phyloP scores from a whole-genome alignment of 1,284 basidiomycete genomes.

The Leccinum brunneo-olivaceum region DNA sequence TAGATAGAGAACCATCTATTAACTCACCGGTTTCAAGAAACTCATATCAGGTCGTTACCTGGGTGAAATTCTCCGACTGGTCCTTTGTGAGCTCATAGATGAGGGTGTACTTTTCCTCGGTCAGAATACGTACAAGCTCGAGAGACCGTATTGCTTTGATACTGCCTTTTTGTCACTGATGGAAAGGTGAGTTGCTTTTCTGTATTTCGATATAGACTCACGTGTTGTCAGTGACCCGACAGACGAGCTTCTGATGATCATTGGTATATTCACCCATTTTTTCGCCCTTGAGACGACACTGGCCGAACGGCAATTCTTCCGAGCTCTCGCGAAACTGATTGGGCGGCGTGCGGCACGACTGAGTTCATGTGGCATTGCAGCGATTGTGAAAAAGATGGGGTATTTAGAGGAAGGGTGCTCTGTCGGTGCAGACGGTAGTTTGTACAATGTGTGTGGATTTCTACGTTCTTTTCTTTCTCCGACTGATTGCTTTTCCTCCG shows the following conservation, averaged over 20 bases:
- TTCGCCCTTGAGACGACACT: conserved; percentile 90
- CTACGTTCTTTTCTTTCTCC: neutral
- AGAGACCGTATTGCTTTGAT: conserved; percentile 88
- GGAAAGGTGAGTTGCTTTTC: conserved; percentile 59
- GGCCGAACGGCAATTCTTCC: conserved; percentile 93
- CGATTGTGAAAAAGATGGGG: conserved; percentile 88
- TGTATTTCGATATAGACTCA: conserved; percentile 3
- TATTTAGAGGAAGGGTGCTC: conserved; percentile 84
- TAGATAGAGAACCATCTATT: neutral
- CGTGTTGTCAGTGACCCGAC: conserved; percentile 72
- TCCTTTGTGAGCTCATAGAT: conserved; percentile 94
- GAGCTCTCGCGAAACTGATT: conserved; percentile 82
- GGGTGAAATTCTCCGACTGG: conserved; percentile 91
- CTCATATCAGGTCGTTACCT: conserved; percentile 97
- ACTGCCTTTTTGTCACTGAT: conserved; percentile 96
- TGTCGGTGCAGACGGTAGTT: conserved; percentile 87
- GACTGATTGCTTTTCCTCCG: conserved; percentile 4
- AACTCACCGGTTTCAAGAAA: conserved; percentile 57
- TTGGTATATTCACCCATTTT: conserved; percentile 95
- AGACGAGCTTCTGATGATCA: conserved; percentile 94
- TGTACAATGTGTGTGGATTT: conserved; percentile 74
- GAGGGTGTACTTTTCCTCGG: conserved; percentile 95
- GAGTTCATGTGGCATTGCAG: conserved; percentile 90
- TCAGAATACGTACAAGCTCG: conserved; percentile 96
- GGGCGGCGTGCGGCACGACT: conserved; percentile 85